A percentile compares a stretch with the other conserved stretches of the same genome.
phyloP scores from a whole-genome alignment of 305 asterid species.

The Fraxinus platypoda region DNA sequence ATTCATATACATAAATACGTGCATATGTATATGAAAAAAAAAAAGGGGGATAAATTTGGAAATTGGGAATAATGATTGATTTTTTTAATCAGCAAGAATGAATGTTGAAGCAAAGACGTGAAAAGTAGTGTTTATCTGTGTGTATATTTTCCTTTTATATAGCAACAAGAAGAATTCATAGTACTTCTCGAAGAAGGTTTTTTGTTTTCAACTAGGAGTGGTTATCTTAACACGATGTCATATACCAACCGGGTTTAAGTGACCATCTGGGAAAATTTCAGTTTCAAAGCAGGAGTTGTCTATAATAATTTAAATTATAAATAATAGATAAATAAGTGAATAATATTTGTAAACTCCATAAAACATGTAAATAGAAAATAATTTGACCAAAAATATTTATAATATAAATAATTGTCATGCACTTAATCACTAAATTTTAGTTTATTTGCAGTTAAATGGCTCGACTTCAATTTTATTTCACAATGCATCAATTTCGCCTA shows the following conservation, averaged over 20 bases:
- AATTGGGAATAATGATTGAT: neutral
- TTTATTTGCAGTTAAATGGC: neutral
- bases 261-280: too few relatives aligned
- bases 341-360: too few relatives aligned
- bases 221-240: neutral
- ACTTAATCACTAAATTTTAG: neutral
- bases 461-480: neutral
- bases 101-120: neutral
- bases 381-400: too few relatives aligned
- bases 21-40: neutral
- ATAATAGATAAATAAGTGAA: too few relatives aligned
- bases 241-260: too few relatives aligned
- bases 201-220: neutral
- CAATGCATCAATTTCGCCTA: neutral
- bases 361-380: too few relatives aligned
- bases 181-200: neutral
- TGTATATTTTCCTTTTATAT: neutral
- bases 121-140: neutral
- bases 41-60: neutral
- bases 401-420: neutral
- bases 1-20: neutral
- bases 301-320: too few relatives aligned
- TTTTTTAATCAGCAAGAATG: neutral
- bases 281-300: neutral
- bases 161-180: neutral